These are phyloP conservation scores for Trichoderma breve DNA, from an alignment of 2,329 filamentous ascomycete genomes.

Conservation along the genomic window DNA sequence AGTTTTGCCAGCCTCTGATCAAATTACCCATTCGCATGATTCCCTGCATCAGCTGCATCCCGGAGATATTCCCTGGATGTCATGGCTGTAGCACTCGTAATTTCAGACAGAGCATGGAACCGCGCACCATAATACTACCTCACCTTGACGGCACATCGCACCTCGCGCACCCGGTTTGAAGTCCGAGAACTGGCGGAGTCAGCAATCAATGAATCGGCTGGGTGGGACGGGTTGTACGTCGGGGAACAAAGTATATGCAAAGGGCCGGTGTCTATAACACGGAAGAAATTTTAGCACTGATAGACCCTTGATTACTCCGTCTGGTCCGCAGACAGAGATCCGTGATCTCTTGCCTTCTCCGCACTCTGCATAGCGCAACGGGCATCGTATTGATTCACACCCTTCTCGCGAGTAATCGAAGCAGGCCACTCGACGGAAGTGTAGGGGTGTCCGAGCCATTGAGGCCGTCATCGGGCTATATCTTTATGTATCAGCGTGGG, in stretches of 20 bases:
- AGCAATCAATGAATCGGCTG: neutral
- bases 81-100: neutral
- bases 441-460: neutral
- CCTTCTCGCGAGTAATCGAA: neutral
- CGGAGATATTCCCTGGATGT: neutral
- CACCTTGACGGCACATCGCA: neutral
- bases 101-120: neutral
- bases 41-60: neutral
- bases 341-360: constrained; percentile 3
- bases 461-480: constrained; percentile 15
- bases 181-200: neutral
- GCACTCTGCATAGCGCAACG: neutral
- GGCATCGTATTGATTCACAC: neutral
- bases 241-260: neutral
- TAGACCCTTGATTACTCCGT: neutral
- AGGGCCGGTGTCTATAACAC: neutral
- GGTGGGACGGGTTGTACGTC: neutral
- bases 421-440: neutral
- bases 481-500: neutral
- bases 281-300: neutral
- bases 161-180: neutral
- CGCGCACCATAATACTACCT: neutral
- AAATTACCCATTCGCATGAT: neutral
- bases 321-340: neutral
- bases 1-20: neutral